Evolutionary conservation across 164 flowering plant genomes (phyloP), one percentile per base, ranked within the genome.

Genomic region (Vitis labrusca): DNA sequence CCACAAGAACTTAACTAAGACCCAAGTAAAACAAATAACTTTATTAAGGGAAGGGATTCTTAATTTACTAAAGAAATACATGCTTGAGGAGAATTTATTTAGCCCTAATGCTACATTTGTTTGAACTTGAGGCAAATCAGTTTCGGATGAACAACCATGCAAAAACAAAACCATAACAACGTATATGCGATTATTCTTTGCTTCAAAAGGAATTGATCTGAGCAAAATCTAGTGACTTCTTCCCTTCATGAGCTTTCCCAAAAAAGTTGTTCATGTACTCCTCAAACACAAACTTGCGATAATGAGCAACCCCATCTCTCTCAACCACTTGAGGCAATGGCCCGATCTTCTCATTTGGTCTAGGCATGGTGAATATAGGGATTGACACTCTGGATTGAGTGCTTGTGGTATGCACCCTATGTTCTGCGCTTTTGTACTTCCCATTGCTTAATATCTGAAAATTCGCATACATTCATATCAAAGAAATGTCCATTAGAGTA

Each of bases 151-250:
- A 0, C 44, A 32, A 32, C 44, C 19, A 32, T 32, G 44, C 44
- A 32, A 32, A 32, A 32, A 32, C 1, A 17, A 32, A 32, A 32
- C 4, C 44, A 32, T 32, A 32, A 32, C 1, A 32, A 32, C 0
- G 44, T 32, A 32, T 32, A 32, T 32, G 6, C 6, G 44, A 32
- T 32, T 32, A 32, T 0, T 32, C 6, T 6, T 32, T 32, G 44
- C 44, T 32, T 32, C 44, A 32, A 32, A 0, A 32, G 44, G 44
- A 32, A 2, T 32, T 3, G 44, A 32, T 37, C 59, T 51, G 49
- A 14, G 80, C 85, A 64, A 76, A 84, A 54, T 82, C 82, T 55
- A 84, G 82, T 29, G 85, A 76, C 67, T 82, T 78, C 68, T 82
- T 84, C 17, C 87, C 87, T 3, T 74, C 80, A 62, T 82, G 85